Evolutionary conservation across 2,329 filamentous ascomycete genomes (phyloP).

Genomic region (Graphiopsis chlorocephala): DNA sequence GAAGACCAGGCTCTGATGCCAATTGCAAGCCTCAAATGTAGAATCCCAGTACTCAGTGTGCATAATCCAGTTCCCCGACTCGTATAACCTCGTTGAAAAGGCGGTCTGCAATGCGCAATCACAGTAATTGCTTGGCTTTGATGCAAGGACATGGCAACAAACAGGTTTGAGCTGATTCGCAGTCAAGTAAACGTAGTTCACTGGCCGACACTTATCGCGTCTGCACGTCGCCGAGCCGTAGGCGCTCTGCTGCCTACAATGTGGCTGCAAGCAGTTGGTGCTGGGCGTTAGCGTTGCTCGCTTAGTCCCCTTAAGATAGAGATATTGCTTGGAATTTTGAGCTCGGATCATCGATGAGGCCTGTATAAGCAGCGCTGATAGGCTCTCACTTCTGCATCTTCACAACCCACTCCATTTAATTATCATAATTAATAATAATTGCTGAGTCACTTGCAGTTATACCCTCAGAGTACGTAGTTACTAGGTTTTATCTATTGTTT

Average conservation of each 20-base stretch:
- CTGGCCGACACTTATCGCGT: not conserved
- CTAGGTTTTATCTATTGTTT: not conserved
- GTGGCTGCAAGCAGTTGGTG: not conserved
- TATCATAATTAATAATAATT: not conserved
- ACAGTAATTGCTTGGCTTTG: not conserved
- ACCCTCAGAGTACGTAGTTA: not conserved
- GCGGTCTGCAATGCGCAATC: not conserved
- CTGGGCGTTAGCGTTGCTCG: not conserved
- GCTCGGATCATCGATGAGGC: not conserved
- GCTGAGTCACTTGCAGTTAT: not conserved
- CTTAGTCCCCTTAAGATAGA: not conserved
- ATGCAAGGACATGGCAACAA: not conserved
- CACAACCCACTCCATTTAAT: not conserved
- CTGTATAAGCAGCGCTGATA: not conserved
- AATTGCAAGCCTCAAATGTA: not conserved
- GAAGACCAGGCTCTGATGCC: not conserved
- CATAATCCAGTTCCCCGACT: not conserved
- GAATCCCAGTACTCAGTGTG: not conserved
- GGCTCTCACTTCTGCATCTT: not conserved
- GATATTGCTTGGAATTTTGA: not conserved
- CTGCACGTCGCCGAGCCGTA: not conserved
- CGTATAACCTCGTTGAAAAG: not conserved
- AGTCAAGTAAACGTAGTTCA: not conserved
- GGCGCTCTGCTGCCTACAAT: not conserved
- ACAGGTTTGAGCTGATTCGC: not conserved